Conservation (phyloP, 495 filamentous ascomycete genomes). For the Penicillium nucicola region DNA sequence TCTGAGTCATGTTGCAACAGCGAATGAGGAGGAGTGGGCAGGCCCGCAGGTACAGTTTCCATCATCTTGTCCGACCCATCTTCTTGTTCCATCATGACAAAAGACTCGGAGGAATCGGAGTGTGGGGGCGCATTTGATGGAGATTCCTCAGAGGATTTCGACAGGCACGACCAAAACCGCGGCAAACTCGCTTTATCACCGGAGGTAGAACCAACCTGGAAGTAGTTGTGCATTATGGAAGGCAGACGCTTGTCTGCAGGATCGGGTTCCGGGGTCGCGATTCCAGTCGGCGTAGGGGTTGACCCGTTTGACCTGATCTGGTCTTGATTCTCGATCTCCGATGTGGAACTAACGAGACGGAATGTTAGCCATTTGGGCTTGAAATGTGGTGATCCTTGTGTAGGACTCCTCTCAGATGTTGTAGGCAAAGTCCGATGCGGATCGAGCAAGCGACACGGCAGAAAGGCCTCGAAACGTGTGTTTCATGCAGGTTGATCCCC, state of each 20-base stretch:
- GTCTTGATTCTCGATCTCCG: conserved; percentile 68
- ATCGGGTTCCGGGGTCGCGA: conserved; percentile 86
- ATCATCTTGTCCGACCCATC: conserved; percentile 30
- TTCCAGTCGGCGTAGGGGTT: conserved; percentile 66
- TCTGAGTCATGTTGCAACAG: conserved; percentile 43
- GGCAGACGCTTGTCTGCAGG: conserved; percentile 85
- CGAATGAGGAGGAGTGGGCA: conserved; percentile 46
- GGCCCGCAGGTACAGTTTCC: conserved; percentile 20
- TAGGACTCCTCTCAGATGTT: background rate
- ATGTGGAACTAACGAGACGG: conserved; percentile 26
- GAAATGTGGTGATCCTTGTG: background rate
- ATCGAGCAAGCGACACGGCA: background rate
- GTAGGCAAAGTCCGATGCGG: conserved; percentile 12
- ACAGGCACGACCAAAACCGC: conserved; percentile 40
- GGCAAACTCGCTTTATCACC: conserved; percentile 51
- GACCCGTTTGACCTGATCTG: conserved; percentile 75
- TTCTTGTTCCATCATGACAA: conserved; percentile 40
- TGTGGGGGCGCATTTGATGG: conserved; percentile 14
- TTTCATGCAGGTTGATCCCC: conserved; percentile 5
- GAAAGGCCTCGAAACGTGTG: background rate
- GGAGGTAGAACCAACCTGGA: conserved; percentile 85
- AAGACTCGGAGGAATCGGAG: conserved; percentile 34
- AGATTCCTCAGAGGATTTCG: conserved; percentile 18
- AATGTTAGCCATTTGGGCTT: conserved; percentile 21
- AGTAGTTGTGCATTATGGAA: conserved; percentile 90